phyloP scores from a whole-genome alignment of 371 early-diverging fungal genomes.

The Lichtheimia hyalospora region DNA sequence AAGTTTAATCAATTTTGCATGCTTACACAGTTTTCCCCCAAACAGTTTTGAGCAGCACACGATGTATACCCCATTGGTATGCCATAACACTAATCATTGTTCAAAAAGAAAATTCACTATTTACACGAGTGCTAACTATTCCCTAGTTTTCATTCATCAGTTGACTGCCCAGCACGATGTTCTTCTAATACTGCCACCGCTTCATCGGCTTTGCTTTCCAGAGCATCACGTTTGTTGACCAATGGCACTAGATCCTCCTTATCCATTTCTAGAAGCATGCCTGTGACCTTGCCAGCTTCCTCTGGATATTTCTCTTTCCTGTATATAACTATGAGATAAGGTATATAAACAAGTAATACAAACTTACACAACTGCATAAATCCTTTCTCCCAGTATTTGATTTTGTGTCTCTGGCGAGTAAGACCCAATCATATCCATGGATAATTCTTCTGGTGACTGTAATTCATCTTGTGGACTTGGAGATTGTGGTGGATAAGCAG shows the following conservation, averaged over 20 bases:
- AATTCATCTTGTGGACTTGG: not conserved
- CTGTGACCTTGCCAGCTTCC: constrained; percentile 94
- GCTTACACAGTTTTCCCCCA: too few relatives aligned
- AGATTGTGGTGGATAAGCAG: constrained; percentile 1
- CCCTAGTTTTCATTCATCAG: not conserved
- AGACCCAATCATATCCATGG: constrained; percentile 73
- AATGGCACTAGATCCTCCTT: constrained; percentile 84
- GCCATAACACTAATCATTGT: too few relatives aligned
- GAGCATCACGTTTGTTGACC: constrained; percentile 71
- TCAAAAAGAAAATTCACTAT: too few relatives aligned
- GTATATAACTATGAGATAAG: not conserved
- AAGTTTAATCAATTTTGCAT: too few relatives aligned
- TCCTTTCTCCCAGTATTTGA: constrained; percentile 91
- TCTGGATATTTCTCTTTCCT: constrained; percentile 57
- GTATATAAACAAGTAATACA: not conserved
- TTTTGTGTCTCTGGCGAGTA: constrained; percentile 84
- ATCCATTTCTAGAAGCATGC: constrained; percentile 97
- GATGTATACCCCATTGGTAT: too few relatives aligned
- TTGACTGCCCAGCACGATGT: constrained; percentile 12
- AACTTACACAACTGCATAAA: constrained; percentile 77
- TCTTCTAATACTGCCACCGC: constrained; percentile 28
- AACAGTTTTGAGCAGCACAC: too few relatives aligned
- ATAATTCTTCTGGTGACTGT: constrained; percentile 34
- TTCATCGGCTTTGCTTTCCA: constrained; percentile 46
- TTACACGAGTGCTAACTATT: too few relatives aligned